phyloP scores from a whole-genome alignment of 148 eudicot species.

The Dysphania ambrosioides region DNA sequence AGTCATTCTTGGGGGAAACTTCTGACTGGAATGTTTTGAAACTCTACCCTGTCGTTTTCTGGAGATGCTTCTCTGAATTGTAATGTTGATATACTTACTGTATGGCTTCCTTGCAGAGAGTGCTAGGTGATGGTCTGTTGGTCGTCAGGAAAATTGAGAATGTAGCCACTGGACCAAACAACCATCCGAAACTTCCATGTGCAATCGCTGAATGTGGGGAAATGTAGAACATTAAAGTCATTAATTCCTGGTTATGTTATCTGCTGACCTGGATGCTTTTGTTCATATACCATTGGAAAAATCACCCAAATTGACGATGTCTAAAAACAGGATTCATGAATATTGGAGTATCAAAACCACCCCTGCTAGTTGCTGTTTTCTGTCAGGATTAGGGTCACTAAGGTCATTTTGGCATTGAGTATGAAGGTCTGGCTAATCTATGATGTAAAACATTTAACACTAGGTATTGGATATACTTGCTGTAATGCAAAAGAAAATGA shows the following conservation, averaged over 20 bases:
- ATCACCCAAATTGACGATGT: not conserved
- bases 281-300: not conserved
- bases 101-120: slow-evolving; percentile 52
- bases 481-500: slow-evolving; percentile 6
- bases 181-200: slow-evolving; percentile 79
- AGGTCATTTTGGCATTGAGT: not conserved
- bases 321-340: not conserved
- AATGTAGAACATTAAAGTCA: slow-evolving; percentile 39
- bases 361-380: not conserved
- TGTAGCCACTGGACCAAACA: slow-evolving; percentile 81
- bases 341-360: not conserved
- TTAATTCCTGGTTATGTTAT: not conserved
- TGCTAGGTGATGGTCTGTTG: slow-evolving; percentile 88
- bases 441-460: not conserved
- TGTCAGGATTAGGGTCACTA: not conserved
- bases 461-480: not conserved
- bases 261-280: not conserved
- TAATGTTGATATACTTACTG: not conserved
- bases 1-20: not conserved
- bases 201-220: slow-evolving; percentile 91
- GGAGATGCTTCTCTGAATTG: not conserved
- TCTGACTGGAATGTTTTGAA: not conserved
- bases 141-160: slow-evolving; percentile 92
- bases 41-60: not conserved
- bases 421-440: slow-evolving; percentile 3